A percentile compares a stretch with the other conserved stretches of the same genome.
phyloP scores from a whole-genome alignment of 2,329 filamentous ascomycete genomes.

The Metarhizium album region DNA sequence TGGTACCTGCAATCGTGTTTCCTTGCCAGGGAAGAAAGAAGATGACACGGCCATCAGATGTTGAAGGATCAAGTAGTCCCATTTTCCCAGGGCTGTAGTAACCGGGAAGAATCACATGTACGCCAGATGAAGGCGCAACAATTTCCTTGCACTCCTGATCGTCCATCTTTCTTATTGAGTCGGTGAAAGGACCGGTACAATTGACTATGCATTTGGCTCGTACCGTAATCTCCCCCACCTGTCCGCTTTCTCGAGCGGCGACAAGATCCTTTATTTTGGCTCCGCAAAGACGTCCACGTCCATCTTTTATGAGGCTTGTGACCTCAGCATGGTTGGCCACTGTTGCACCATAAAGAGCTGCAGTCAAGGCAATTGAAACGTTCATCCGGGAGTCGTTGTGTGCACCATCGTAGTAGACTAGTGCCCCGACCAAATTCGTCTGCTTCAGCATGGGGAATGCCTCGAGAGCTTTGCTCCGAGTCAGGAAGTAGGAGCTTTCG shows the following conservation, averaged over 20 bases:
- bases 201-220: conserved; percentile 77
- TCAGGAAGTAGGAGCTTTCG: conserved; percentile 81
- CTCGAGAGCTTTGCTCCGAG: conserved; percentile 74
- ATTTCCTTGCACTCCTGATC: conserved; percentile 63
- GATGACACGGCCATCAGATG: conserved; percentile 80
- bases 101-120: conserved; percentile 77
- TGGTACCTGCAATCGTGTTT: conserved; percentile 84
- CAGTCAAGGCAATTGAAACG: conserved; percentile 77
- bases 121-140: conserved; percentile 74
- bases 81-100: conserved; percentile 80
- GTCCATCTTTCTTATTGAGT: conserved; percentile 78
- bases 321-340: conserved; percentile 79
- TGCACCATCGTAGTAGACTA: conserved; percentile 86
- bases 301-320: conserved; percentile 64
- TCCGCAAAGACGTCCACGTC: conserved; percentile 60
- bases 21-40: conserved; percentile 93
- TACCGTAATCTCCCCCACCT: conserved; percentile 53
- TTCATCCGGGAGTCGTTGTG: conserved; percentile 94
- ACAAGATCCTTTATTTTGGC: conserved; percentile 64
- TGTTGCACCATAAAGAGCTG: conserved; percentile 75
- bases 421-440: conserved; percentile 64
- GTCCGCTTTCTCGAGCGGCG: conserved; percentile 49
- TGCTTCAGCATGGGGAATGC: conserved; percentile 83
- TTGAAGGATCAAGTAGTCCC: conserved; percentile 78
- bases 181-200: conserved; percentile 79